Evolutionary conservation across 495 filamentous ascomycete genomes (phyloP).

Genomic region (Penicillium pancosmium): DNA sequence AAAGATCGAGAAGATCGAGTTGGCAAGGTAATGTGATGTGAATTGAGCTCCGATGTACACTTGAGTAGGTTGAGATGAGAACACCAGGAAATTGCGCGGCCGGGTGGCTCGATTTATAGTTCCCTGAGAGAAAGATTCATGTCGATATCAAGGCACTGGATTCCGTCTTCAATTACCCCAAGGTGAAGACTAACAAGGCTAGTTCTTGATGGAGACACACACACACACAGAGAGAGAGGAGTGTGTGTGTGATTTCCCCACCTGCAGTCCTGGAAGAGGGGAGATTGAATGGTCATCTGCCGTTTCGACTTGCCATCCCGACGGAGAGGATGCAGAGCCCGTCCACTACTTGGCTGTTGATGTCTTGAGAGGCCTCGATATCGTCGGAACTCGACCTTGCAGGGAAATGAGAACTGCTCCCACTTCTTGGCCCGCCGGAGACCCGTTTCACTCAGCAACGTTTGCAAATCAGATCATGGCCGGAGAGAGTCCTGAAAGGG

Average conservation of each 20-base stretch:
- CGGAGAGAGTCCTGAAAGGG: neutral
- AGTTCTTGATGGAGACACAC: neutral
- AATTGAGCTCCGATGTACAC: neutral
- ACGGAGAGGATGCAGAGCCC: neutral
- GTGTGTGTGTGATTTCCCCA: neutral
- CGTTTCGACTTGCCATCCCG: neutral
- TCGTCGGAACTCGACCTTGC: conserved; percentile 5
- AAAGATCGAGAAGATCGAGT: conserved; percentile 2
- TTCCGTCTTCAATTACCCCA: neutral
- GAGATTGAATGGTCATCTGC: neutral
- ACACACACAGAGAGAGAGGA: no score
- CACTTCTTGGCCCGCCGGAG: conserved; percentile 32
- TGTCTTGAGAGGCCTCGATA: conserved; percentile 6
- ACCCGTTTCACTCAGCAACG: conserved; percentile 14
- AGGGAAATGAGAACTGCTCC: neutral
- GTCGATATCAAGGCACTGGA: neutral
- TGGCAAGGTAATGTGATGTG: neutral
- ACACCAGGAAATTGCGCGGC: neutral
- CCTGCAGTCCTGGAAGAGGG: neutral
- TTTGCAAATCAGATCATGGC: conserved; percentile 5
- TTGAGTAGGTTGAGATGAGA: neutral
- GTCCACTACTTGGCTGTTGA: conserved; percentile 16
- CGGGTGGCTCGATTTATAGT: neutral
- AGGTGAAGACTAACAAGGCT: neutral
- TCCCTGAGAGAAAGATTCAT: neutral